phyloP scores from a whole-genome alignment of 331 rosid species.

The Telfairia occidentalis region DNA sequence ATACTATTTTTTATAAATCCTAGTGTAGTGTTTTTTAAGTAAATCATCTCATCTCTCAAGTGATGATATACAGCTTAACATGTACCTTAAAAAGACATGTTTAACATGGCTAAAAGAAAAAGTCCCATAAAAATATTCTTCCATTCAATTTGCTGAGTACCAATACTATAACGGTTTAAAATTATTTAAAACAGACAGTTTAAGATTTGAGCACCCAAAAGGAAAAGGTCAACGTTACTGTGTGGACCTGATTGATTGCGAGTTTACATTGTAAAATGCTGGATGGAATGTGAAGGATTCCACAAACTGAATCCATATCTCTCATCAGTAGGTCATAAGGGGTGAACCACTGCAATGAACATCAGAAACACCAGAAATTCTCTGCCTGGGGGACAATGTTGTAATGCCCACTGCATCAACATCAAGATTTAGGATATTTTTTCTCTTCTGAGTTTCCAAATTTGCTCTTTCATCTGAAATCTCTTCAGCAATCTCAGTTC shows the following conservation, averaged over 20 bases:
- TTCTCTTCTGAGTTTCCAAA: slow-evolving; percentile 67
- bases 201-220: background rate
- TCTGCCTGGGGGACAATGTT: slow-evolving; percentile 63
- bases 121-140: background rate
- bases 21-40: too few relatives aligned
- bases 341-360: slow-evolving; percentile 85
- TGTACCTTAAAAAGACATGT: too few relatives aligned
- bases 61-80: too few relatives aligned
- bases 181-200: background rate
- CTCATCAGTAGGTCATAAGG: slow-evolving; percentile 57
- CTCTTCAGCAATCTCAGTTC: slow-evolving; percentile 67
- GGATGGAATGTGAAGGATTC: background rate
- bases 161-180: background rate
- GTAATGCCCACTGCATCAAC: slow-evolving; percentile 49
- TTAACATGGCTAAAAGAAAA: too few relatives aligned
- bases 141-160: background rate
- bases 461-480: slow-evolving; percentile 53
- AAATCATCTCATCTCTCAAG: too few relatives aligned
- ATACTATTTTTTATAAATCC: too few relatives aligned
- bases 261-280: background rate
- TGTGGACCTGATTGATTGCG: background rate
- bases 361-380: slow-evolving; percentile 69
- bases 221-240: background rate
- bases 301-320: background rate
- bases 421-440: slow-evolving; percentile 49